These are phyloP conservation scores for Plantago ovata DNA, from an alignment of 257 asterid species.

Conservation along the genomic window DNA sequence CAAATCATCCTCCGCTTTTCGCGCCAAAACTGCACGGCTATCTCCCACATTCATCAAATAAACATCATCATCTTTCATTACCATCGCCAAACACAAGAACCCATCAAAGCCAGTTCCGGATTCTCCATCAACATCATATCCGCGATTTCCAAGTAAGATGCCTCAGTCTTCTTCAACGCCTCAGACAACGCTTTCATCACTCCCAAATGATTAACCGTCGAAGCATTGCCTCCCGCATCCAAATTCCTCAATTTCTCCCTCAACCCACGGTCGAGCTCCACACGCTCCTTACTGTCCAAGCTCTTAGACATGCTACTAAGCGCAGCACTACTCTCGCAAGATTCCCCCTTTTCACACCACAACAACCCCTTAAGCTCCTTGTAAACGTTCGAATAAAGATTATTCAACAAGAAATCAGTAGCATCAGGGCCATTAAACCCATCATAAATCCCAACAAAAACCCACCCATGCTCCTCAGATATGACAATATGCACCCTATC, in stretches of 20 bases:
- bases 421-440: constrained; percentile 98
- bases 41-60: constrained; percentile 96
- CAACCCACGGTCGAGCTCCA: constrained; percentile 30
- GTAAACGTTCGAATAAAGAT: constrained; percentile 66
- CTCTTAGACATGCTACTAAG: constrained; percentile 17
- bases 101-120: constrained; percentile 93
- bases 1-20: constrained; percentile 37
- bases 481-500: constrained; percentile 84
- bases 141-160: constrained; percentile 67
- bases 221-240: constrained; percentile 32
- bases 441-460: constrained; percentile 88
- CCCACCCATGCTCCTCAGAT: constrained; percentile 87
- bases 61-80: constrained; percentile 87
- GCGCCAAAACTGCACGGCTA: constrained; percentile 81
- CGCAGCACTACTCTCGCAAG: constrained; percentile 30
- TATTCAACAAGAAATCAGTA: constrained; percentile 65
- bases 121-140: constrained; percentile 80
- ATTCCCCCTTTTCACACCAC: constrained; percentile 64
- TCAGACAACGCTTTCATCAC: constrained; percentile 79
- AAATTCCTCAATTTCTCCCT: constrained; percentile 40
- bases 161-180: constrained; percentile 78
- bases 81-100: constrained; percentile 93
- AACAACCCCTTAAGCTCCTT: constrained; percentile 78
- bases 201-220: constrained; percentile 51
- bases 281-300: constrained; percentile 34